phyloP scores from a whole-genome alignment of 768 basidiomycete genomes.

The Arthromyces matolae region DNA sequence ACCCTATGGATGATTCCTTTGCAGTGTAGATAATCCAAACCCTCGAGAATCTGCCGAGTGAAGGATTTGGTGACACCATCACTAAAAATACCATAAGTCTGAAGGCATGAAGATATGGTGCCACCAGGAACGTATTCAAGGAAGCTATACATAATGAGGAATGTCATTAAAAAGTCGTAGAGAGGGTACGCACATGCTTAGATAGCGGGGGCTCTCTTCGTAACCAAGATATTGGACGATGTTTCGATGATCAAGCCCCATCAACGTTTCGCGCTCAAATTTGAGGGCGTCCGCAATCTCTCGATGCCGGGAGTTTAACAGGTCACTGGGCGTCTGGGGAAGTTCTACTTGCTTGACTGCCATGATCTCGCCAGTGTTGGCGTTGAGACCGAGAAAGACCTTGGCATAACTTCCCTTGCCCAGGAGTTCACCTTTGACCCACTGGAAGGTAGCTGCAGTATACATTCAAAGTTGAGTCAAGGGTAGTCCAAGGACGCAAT shows the following conservation, averaged over 20 bases:
- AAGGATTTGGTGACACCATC: constrained; percentile 85
- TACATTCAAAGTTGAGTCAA: no score
- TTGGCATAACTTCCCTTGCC: constrained; percentile 92
- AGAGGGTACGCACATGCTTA: constrained; percentile 67
- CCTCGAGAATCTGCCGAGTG: constrained; percentile 79
- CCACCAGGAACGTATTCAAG: constrained; percentile 95
- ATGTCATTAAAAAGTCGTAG: background rate
- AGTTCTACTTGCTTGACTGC: constrained; percentile 96
- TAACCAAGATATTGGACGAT: constrained; percentile 92
- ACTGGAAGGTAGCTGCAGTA: constrained; percentile 66
- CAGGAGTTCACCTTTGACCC: constrained; percentile 90
- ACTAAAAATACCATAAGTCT: constrained; percentile 76
- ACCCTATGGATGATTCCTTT: constrained; percentile 85
- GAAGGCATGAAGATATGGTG: constrained; percentile 76
- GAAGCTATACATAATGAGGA: constrained; percentile 52
- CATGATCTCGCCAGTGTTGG: constrained; percentile 87
- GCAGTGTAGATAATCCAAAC: constrained; percentile 83
- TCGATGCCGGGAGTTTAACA: constrained; percentile 56
- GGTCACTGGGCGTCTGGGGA: constrained; percentile 69
- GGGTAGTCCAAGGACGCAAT: no score
- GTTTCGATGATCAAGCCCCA: constrained; percentile 84
- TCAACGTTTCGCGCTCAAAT: constrained; percentile 81
- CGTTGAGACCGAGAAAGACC: constrained; percentile 90
- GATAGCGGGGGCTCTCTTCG: constrained; percentile 66
- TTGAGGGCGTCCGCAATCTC: constrained; percentile 78